phyloP scores from a whole-genome alignment of 1,284 basidiomycete species.

The Ustilago curta region DNA sequence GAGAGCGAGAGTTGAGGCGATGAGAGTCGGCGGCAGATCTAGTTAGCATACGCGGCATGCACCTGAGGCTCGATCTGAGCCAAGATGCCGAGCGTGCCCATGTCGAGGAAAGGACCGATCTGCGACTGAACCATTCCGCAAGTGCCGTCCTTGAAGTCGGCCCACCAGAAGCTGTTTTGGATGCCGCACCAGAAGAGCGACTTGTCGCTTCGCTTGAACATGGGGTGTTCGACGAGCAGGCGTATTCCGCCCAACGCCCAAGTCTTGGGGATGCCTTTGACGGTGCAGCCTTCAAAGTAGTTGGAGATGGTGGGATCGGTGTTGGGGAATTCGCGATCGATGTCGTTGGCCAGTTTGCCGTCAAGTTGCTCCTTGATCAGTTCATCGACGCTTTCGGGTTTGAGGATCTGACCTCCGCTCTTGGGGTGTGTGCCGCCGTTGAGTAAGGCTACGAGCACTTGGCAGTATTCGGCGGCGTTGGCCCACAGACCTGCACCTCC shows the following conservation, averaged over 20 bases:
- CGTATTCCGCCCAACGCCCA: constrained; percentile 43
- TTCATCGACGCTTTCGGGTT: constrained; percentile 46
- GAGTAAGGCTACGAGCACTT: constrained; percentile 53
- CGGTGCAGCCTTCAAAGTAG: constrained; percentile 35
- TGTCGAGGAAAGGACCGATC: constrained; percentile 47
- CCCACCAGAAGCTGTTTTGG: constrained; percentile 49
- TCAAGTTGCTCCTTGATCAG: constrained; percentile 51
- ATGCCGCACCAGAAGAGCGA: constrained; percentile 52
- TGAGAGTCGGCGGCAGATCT: background rate
- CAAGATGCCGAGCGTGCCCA: constrained; percentile 31
- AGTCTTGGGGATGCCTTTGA: constrained; percentile 41
- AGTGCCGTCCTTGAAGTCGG: constrained; percentile 38
- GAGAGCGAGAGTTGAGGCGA: background rate
- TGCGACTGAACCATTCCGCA: constrained; percentile 50
- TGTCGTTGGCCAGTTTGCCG: constrained; percentile 36
- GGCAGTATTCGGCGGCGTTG: constrained; percentile 47
- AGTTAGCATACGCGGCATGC: constrained; percentile 32
- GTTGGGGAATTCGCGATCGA: constrained; percentile 40
- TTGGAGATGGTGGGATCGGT: constrained; percentile 35
- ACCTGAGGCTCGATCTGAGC: constrained; percentile 40
- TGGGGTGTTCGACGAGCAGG: constrained; percentile 35
- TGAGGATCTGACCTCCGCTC: constrained; percentile 52
- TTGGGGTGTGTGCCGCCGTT: constrained; percentile 60
- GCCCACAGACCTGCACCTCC: constrained; percentile 47
- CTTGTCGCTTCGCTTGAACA: constrained; percentile 35